A percentile compares a stretch with the other conserved stretches of the same genome.
These are phyloP conservation scores for Colletotrichum agaves DNA, from an alignment of 2,329 filamentous ascomycete genomes.

Conservation along the genomic window DNA sequence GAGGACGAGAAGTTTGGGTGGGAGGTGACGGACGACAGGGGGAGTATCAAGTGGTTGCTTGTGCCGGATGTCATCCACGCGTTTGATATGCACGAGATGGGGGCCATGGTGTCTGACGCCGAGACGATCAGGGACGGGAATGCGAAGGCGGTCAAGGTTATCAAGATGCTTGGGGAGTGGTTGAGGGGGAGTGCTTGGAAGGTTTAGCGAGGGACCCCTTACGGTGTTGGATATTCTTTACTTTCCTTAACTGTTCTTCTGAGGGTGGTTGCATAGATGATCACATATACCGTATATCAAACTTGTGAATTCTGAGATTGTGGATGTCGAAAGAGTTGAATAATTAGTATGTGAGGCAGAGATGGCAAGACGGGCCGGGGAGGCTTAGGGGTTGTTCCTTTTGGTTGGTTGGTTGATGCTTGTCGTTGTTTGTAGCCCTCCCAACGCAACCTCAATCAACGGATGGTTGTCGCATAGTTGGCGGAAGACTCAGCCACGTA, in stretches of 20 bases:
- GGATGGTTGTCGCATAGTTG: no score
- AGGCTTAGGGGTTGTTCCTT: no score
- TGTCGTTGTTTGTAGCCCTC: neutral
- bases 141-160: constrained; percentile 45
- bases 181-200: constrained; percentile 45
- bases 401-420: neutral
- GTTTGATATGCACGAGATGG: constrained; percentile 50
- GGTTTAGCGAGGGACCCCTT: constrained; percentile 22
- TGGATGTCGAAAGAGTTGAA: neutral
- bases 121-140: constrained; percentile 45
- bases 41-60: constrained; percentile 52
- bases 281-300: neutral
- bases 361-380: no score
- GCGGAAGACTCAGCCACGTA: neutral
- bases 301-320: neutral
- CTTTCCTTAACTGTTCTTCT: neutral
- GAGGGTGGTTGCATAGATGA: neutral
- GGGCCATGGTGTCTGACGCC: constrained; percentile 42
- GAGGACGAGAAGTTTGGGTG: constrained; percentile 51
- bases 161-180: constrained; percentile 46
- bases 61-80: constrained; percentile 55
- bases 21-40: constrained; percentile 43
- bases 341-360: no score
- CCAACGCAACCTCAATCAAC: neutral
- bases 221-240: neutral